phyloP scores from a whole-genome alignment of 352 stramenopile species.

The Phytopythium oedochilum region DNA sequence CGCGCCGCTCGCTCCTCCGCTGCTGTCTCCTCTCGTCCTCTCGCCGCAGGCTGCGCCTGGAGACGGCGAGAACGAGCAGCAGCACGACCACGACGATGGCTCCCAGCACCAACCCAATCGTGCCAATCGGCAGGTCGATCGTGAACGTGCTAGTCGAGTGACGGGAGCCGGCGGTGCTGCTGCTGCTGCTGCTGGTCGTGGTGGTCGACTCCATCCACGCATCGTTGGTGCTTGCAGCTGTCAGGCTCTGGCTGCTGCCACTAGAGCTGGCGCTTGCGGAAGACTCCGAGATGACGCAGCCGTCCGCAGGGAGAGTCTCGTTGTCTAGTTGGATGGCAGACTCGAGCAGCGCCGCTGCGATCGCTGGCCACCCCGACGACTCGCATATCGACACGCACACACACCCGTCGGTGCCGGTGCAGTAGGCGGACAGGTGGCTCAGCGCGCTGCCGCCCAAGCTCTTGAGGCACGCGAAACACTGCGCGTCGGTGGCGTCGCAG shows the following conservation, averaged over 20 bases:
- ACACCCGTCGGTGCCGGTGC: constrained; percentile 22
- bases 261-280: not conserved
- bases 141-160: constrained; percentile 12
- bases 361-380: constrained; percentile 22
- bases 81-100: not conserved
- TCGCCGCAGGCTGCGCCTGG: constrained; percentile 6
- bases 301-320: constrained; percentile 14
- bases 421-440: constrained; percentile 37
- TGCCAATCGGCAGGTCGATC: not conserved
- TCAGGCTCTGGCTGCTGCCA: constrained; percentile 10
- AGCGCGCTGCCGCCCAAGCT: not conserved
- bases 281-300: constrained; percentile 10
- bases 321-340: constrained; percentile 13
- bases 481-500: constrained; percentile 27
- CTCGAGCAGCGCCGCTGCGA: constrained; percentile 26
- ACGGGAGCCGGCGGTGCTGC: constrained; percentile 11
- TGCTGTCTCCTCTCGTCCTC: constrained; percentile 4
- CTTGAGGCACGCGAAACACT: constrained; percentile 24
- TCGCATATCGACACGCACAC: constrained; percentile 34
- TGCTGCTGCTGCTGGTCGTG: constrained; percentile 2
- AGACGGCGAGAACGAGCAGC: constrained; percentile 7
- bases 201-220: constrained; percentile 10
- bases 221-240: not conserved
- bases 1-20: constrained; percentile 11
- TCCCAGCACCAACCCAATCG: constrained; percentile 2